These are phyloP conservation scores for Podospora conica DNA, from an alignment of 495 filamentous ascomycete genomes.

Conservation along the genomic window DNA sequence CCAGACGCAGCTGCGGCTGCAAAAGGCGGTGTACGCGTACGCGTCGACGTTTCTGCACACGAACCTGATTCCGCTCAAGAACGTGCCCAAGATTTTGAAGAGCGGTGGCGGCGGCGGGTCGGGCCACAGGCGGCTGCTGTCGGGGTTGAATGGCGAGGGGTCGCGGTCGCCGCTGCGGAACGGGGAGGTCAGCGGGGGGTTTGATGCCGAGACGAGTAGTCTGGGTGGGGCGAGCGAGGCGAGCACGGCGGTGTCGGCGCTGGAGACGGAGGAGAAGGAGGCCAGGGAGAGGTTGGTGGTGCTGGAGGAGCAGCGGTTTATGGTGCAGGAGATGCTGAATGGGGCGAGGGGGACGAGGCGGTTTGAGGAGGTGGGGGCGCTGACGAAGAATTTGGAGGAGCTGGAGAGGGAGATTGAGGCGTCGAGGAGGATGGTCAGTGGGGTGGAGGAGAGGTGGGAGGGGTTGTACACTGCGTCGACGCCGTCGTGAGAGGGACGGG, in stretches of 20 bases:
- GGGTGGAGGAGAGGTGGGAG: constrained; percentile 49
- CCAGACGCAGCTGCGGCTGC: constrained; percentile 66
- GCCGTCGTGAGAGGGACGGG: not conserved
- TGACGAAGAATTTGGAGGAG: constrained; percentile 79
- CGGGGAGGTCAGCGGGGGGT: constrained; percentile 36
- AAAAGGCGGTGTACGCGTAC: constrained; percentile 78
- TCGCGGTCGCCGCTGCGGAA: constrained; percentile 35
- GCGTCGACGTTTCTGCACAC: constrained; percentile 80
- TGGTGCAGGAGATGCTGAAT: constrained; percentile 83
- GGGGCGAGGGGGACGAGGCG: constrained; percentile 72
- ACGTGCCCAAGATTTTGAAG: constrained; percentile 74
- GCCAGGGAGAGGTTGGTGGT: constrained; percentile 79
- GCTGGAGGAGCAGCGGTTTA: constrained; percentile 88
- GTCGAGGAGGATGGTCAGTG: constrained; percentile 47
- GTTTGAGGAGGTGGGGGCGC: constrained; percentile 81
- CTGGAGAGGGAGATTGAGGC: constrained; percentile 75
- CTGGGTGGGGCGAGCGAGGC: constrained; percentile 46
- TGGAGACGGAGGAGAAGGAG: constrained; percentile 84
- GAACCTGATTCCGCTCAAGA: constrained; percentile 88
- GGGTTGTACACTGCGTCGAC: constrained; percentile 35
- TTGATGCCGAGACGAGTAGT: constrained; percentile 54
- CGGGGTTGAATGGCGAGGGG: constrained; percentile 24
- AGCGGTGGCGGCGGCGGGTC: constrained; percentile 42
- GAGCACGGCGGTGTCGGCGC: constrained; percentile 59
- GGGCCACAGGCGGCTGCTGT: constrained; percentile 33